Evolutionary conservation across 441 rosid genomes (phyloP), one percentile per base, ranked within the genome.

Genomic region (Aquilaria agallochum): DNA sequence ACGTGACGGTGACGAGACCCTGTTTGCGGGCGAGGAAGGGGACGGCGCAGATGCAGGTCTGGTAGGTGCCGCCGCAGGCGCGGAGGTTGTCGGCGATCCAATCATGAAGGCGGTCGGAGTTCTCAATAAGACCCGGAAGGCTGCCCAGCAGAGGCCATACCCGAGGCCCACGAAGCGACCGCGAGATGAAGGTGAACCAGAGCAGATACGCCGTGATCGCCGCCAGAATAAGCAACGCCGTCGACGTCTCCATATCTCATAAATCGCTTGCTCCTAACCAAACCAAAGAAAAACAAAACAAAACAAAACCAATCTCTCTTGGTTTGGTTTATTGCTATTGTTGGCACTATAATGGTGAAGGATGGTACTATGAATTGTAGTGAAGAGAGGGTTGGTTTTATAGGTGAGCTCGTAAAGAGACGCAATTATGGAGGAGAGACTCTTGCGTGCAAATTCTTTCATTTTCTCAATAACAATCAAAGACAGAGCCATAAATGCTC

Each of bases 31-130:
- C 90, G 3, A 95, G 73, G 60, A 89, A 86, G 0, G 99, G 99
- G 2, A 95, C 62, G 0, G 99, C 92, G 34, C 94, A 95, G 64
- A 81, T 95, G 80, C 98, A 95, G 44, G 98, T 95, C 78, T 95
- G 98, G 80, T 95, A 95, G 47, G 99, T 95, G 52, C 99, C 99
- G 55, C 95, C 92, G 64, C 92, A 86, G 8, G 96, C 98, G 5
- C 83, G 92, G 46, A 92, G 97, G 74, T 92, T 95, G 69, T 95
- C 98, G 71, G 83, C 78, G 83, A 95, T 92, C 99, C 98, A 95
- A 71, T 95, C 99, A 55, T 92, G 99, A 85, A 95, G 60, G 52
- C 97, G 87, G 65, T 92, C 98, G 63, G 84, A 78, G 48, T 95
- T 95, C 80, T 89, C 88, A 55, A 95, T 82, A 57, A 95, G 70